Base-by-base conservation (phyloP, 805 yeast species). In the Sugiyamaella marilandica region DNA sequence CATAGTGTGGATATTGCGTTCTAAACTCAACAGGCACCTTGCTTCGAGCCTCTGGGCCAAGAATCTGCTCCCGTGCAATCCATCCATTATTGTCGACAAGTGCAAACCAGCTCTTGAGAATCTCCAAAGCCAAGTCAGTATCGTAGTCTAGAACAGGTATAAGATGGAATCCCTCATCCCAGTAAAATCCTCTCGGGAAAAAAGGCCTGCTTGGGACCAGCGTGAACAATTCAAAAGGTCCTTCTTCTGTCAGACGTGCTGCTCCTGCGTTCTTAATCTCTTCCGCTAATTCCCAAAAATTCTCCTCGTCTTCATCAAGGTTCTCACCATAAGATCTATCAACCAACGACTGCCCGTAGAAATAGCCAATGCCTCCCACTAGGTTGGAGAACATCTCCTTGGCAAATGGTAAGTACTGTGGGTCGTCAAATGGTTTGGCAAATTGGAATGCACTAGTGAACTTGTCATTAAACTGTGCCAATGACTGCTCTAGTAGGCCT, bases 121-220 rank as follows among this genome's bases (percentile, higher is more conserved):
- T 83, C 58, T 88, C 94, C 55, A 90, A 73, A 0, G 82, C 87
- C 43, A 91, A 72, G 63, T 88, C 96, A 13, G 87, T 76, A 68
- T 94, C 98, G 65, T 85, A 91, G 46, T 85, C 84, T 60, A 87
- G 68, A 36, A 94, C 72, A 7, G 95, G 95, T 39, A 91, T 73
- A 55, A 92, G 73, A 67, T 92, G 97, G 69, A 94, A 94, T 0
- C 99, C 99, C 70, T 94, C 99, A 69, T 94, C 99, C 99, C 99
- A 94, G 65, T 87, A 89, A 64, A 94, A 94, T 0, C 99, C 99
- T 57, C 99, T 78, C 2, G 99, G 98, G 69, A 94, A 94, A 64
- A 87, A 88, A 0, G 96, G 88, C 49, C 99, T 77, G 47, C 96
- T 87, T 1, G 99, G 99, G 33, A 89, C 94, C 19, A 89, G 75